Conservation (phyloP, 2,329 filamentous ascomycete species). For the Myriosclerotinia curreyana region DNA sequence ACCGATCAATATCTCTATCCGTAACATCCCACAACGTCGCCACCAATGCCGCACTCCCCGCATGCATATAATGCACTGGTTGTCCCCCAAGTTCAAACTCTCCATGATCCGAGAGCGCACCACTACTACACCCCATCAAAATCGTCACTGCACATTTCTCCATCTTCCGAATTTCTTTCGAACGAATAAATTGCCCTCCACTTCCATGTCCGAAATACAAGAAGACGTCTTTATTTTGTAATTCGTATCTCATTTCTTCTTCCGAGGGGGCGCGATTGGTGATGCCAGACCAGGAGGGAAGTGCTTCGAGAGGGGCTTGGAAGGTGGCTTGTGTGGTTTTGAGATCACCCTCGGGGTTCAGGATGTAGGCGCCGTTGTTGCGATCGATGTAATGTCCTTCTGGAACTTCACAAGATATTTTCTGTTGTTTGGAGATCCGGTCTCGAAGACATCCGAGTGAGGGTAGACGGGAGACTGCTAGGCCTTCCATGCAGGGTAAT, state of each 20-base stretch:
- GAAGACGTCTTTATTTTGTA: conserved; percentile 67
- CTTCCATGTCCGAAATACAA: conserved; percentile 97
- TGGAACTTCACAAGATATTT: conserved; percentile 24
- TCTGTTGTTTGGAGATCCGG: conserved; percentile 53
- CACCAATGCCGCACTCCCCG: conserved; percentile 79
- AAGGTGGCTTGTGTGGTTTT: conserved; percentile 76
- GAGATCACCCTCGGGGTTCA: conserved; percentile 87
- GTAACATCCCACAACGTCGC: conserved; percentile 98
- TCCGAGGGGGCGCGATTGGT: conserved; percentile 70
- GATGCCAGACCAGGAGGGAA: conserved; percentile 68
- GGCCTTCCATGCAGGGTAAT: conserved; percentile 74
- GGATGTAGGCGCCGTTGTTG: conserved; percentile 67
- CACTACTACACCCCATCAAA: conserved; percentile 93
- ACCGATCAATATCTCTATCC: conserved; percentile 94
- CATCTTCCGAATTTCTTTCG: conserved; percentile 75
- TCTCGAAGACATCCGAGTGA: conserved; percentile 80
- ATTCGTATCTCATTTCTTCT: conserved; percentile 66
- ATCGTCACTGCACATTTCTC: conserved; percentile 76
- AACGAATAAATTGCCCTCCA: conserved; percentile 89
- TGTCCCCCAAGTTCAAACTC: conserved; percentile 90
- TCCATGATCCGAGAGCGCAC: conserved; percentile 73
- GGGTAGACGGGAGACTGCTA: conserved; percentile 82
- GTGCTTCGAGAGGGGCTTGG: conserved; percentile 59
- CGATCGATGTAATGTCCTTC: conserved; percentile 56
- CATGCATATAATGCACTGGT: conserved; percentile 87